Base-by-base conservation (phyloP, 2,329 filamentous ascomycete species). In the Aspergillus bombycis region DNA sequence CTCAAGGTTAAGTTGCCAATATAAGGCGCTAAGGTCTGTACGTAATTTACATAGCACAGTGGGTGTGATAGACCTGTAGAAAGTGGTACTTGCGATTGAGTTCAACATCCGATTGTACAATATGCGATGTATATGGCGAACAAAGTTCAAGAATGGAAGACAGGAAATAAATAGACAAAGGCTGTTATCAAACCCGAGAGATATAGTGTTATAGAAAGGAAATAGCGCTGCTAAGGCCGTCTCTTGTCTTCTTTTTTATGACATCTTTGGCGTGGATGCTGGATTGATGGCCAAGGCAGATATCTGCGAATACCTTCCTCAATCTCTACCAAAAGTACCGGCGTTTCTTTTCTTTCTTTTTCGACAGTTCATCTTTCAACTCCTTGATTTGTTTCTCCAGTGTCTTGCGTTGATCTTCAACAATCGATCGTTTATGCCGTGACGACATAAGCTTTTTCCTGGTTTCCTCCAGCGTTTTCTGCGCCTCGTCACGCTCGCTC, bases 241-340 rank as follows among this genome's bases (percentile, higher is more conserved):
- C 3, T 23, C 14, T 45, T 12, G 23, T 45, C 14, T 23, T n/a
- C 2, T 23, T 45, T 45, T 8, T 45, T 6, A 1, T 23, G 12
- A 45, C 11, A 14, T 7, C 3, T 41, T 19, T 10, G 16, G 2
- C 19, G 19, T 41, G 19, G 38, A 41, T 41, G 19, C 3, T 16
- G 8, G 38, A 10, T 9, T 41, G 38, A n/a, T 41, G 38, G 19
- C 16, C 16, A 41, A 19, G 16, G 8, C 7, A 16, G 26, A 26
- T 28, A 52, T 30, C 28, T 7, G 9, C 28, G 16, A 12, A 23
- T 26, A 34, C 21, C 16, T 38, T 7, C 5, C 16, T 2, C 34
- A 16, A 38, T 12, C 48, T 21, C 36, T 54, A 55, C 58, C 58
- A 45, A 26, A 56, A 60, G 63, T 58, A 60, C 61, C 55, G 67